A percentile compares a stretch with the other conserved stretches of the same genome.
phyloP scores from a whole-genome alignment of 202 grass and related monocot genomes.

The Cymbopogon flexuosus region DNA sequence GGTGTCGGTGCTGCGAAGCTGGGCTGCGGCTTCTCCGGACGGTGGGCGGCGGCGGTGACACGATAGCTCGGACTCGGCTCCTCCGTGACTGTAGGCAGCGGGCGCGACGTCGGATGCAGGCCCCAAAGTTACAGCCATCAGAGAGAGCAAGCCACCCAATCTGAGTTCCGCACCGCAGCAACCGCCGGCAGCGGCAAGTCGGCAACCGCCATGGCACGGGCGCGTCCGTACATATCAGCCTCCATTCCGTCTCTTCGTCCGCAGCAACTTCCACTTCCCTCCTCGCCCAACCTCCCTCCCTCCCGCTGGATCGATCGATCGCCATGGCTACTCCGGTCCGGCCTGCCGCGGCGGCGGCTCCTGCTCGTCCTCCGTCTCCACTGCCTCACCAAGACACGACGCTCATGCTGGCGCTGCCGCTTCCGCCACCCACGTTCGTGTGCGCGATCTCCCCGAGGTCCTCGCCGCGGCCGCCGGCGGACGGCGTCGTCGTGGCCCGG shows the following conservation, averaged over 20 bases:
- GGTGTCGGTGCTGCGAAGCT: no score
- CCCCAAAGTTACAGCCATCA: no score
- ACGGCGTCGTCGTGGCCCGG: background rate
- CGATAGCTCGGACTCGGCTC: no score
- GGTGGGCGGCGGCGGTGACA: no score
- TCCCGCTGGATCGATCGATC: background rate
- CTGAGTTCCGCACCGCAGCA: no score
- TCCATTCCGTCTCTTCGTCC: no score
- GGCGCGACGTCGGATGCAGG: no score
- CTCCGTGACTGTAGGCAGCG: no score
- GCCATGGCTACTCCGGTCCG: background rate
- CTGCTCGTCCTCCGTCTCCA: background rate
- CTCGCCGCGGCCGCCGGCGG: background rate
- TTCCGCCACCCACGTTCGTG: background rate
- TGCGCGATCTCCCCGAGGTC: background rate
- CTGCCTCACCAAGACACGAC: constrained; percentile 7
- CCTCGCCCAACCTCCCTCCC: background rate
- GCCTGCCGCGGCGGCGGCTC: background rate
- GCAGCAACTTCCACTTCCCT: background rate
- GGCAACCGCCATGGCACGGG: background rate
- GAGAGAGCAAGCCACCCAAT: no score
- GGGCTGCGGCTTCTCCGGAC: no score
- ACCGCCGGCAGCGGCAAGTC: no score
- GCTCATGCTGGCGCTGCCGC: constrained; percentile 19
- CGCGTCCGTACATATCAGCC: background rate